Base-by-base conservation (phyloP, 805 yeast species). In the Torulaspora delbrueckii region DNA sequence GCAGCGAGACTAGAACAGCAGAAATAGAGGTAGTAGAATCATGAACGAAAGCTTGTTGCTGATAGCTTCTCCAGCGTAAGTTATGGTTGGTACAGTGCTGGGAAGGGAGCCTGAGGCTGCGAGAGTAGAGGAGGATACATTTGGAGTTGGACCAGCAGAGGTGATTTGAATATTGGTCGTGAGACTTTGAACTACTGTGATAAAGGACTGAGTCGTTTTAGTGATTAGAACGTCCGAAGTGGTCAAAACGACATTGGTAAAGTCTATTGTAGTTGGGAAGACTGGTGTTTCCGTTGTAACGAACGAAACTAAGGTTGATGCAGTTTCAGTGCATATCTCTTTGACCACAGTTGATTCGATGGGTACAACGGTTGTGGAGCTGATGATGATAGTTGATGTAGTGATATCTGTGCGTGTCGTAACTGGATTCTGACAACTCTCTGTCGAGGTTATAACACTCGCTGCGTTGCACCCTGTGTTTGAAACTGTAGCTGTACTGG, bases 341-440 rank as follows among this genome's bases (percentile, higher is more conserved):
- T 39, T 30, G 27, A 39, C 8, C 14, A 39, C 35, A 4, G 42
- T 28, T 3, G 42, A 39, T 10, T 37, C 41, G 39, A 36, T 19
- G n/a, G 28, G 26, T 24, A 22, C 22, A 10, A 28, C 24, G 34
- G 34, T 26, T 10, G 41, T 27, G 26, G 25, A 31, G 10, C 19
- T 31, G 19, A 31, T 14, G 16, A 26, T 14, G 24, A n/a, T 3
- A 9, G 41, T 30, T 19, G 35, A 28, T 10, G 14, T 14, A 9
- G 34, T 16, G 19, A 31, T 16, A 12, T 27, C 31, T 5, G 31
- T 27, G 13, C 31, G 12, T 5, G 31, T 27, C 14, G 13, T 6
- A 5, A 27, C 31, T 12, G 31, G 5, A n/a, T 13, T 13, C 9
- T n/a, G 34, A 18, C 34, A 13, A 2, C 3, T 31, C 9, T 31